Conservation (phyloP, 2,329 filamentous ascomycete species). For the Zymoseptoria tritici region DNA sequence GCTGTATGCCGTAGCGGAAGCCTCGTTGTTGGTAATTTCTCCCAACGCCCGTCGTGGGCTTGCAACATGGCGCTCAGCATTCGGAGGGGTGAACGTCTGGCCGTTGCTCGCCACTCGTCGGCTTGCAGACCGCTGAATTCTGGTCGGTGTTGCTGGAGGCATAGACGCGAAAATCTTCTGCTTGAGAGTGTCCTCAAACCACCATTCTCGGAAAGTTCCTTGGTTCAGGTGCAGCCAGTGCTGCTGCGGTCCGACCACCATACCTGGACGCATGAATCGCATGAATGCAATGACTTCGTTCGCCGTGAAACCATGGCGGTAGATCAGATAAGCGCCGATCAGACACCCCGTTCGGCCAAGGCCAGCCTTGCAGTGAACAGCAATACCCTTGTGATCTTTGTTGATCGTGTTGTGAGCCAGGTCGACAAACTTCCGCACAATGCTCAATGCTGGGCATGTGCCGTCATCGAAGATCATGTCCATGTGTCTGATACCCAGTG, state of each 20-base stretch:
- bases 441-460: slow-evolving; percentile 79
- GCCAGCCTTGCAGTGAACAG: slow-evolving; percentile 97
- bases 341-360: slow-evolving; percentile 91
- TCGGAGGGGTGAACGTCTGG: slow-evolving; percentile 76
- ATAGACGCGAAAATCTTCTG: slow-evolving; percentile 64
- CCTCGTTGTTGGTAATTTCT: slow-evolving; percentile 79
- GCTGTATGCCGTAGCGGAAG: slow-evolving; percentile 20
- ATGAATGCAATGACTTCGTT: slow-evolving; percentile 82
- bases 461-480: slow-evolving; percentile 99
- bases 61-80: slow-evolving; percentile 57
- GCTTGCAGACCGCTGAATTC: slow-evolving; percentile 40
- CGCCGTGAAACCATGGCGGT: slow-evolving; percentile 92
- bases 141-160: slow-evolving; percentile 50
- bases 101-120: slow-evolving; percentile 52
- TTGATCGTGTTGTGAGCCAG: slow-evolving; percentile 92
- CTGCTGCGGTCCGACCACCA: slow-evolving; percentile 97
- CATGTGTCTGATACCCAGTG: slow-evolving; percentile 86
- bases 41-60: slow-evolving; percentile 65
- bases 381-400: slow-evolving; percentile 82
- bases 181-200: slow-evolving; percentile 70
- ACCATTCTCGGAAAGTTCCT: slow-evolving; percentile 96
- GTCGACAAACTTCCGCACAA: slow-evolving; percentile 92
- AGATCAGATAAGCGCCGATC: slow-evolving; percentile 96
- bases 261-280: slow-evolving; percentile 97
- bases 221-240: slow-evolving; percentile 99